A percentile compares a stretch with the other conserved stretches of the same genome.
phyloP scores from a whole-genome alignment of 1,284 basidiomycete genomes.

The Exobasidium cylindrosporum region DNA sequence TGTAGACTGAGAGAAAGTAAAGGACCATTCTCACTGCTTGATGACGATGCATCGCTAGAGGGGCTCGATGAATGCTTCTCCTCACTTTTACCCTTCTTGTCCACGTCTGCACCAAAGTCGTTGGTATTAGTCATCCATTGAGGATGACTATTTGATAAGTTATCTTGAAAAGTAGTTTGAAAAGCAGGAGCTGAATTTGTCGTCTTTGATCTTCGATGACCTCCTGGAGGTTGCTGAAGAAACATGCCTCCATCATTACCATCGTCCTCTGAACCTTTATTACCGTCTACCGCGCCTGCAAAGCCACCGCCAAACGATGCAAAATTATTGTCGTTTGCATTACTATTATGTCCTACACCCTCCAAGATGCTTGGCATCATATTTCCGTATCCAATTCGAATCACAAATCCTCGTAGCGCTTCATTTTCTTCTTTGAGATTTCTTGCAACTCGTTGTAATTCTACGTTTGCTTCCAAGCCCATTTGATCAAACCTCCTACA shows the following conservation, averaged over 20 bases:
- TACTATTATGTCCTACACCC: constrained; percentile 16
- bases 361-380: constrained; percentile 36
- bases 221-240: not conserved
- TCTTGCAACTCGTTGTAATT: constrained; percentile 40
- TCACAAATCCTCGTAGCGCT: constrained; percentile 37
- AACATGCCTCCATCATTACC: not conserved
- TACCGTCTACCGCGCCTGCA: not conserved
- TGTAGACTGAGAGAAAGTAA: not conserved
- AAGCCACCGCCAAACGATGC: not conserved
- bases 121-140: not conserved
- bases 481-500: constrained; percentile 48
- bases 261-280: not conserved
- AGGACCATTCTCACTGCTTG: constrained; percentile 12
- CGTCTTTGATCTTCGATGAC: not conserved
- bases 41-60: not conserved
- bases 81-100: not conserved
- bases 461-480: constrained; percentile 47
- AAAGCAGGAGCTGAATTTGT: not conserved
- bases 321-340: not conserved
- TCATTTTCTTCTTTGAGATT: constrained; percentile 50
- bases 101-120: not conserved
- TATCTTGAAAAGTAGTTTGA: not conserved
- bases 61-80: not conserved
- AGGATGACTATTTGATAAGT: too few relatives aligned
- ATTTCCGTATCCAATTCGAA: constrained; percentile 42